Conservation (phyloP, 306 rosid genomes). For the Calophaca sinica region DNA sequence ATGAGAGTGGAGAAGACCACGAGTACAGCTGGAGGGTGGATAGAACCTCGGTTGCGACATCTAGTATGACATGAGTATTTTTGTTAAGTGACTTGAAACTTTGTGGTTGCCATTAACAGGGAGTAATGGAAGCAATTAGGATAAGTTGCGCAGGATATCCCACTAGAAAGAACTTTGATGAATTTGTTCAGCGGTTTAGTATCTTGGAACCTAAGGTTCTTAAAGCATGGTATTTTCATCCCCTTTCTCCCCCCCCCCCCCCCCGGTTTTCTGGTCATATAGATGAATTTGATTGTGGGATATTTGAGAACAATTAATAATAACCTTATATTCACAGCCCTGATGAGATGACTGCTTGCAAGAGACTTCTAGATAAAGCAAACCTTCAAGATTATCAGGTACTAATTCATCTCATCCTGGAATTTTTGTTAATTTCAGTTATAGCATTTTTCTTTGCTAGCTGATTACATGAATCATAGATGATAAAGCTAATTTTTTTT, state of each 20-base stretch:
- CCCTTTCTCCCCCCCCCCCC: not conserved
- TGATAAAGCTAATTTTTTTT: constrained; percentile 18
- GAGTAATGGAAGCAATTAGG: constrained; percentile 99
- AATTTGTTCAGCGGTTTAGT: constrained; percentile 76
- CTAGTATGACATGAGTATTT: constrained; percentile 23
- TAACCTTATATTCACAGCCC: constrained; percentile 55
- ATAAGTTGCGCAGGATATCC: constrained; percentile 99
- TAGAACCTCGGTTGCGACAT: too few relatives aligned
- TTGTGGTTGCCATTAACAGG: constrained; percentile 57
- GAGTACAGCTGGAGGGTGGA: too few relatives aligned
- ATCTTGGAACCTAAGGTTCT: constrained; percentile 72
- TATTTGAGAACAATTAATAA: constrained; percentile 21
- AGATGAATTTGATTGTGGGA: constrained; percentile 21
- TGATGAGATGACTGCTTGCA: constrained; percentile 78
- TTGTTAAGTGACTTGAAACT: constrained; percentile 36
- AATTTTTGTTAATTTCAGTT: not conserved
- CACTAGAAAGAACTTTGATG: constrained; percentile 80
- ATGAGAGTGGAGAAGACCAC: too few relatives aligned
- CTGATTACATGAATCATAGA: not conserved
- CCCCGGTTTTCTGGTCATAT: not conserved
- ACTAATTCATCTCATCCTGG: constrained; percentile 28
- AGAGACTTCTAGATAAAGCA: constrained; percentile 68
- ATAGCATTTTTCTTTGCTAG: constrained; percentile 18
- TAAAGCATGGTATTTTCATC: constrained; percentile 66
- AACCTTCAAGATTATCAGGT: constrained; percentile 89